Percentiles rank a stretch among this genome's conserved stretches.
phyloP scores from a whole-genome alignment of 2,329 filamentous ascomycete genomes.

The Aspergillus piperis region DNA sequence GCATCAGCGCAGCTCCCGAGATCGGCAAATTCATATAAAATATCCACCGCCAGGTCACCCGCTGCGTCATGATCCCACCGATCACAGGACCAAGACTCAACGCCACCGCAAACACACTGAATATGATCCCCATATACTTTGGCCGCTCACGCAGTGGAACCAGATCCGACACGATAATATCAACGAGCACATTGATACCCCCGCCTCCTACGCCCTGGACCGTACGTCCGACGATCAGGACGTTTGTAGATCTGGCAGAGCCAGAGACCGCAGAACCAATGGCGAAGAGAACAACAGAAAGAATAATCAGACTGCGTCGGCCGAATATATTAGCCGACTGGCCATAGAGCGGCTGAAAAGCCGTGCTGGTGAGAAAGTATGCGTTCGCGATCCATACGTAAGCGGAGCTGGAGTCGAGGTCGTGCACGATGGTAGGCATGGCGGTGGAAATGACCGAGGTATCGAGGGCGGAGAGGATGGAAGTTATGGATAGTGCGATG shows the following conservation, averaged over 20 bases:
- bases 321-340: slow-evolving; percentile 57
- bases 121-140: slow-evolving; percentile 30
- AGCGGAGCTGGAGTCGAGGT: slow-evolving; percentile 32
- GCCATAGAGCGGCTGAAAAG: slow-evolving; percentile 54
- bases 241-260: slow-evolving; percentile 44
- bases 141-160: slow-evolving; percentile 43
- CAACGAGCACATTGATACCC: slow-evolving; percentile 45
- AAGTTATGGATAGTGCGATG: not conserved
- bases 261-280: slow-evolving; percentile 58
- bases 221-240: slow-evolving; percentile 58
- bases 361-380: slow-evolving; percentile 41
- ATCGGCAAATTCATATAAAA: not conserved
- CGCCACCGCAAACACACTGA: slow-evolving; percentile 36
- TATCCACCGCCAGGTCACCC: slow-evolving; percentile 18
- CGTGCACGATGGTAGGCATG: slow-evolving; percentile 40
- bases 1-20: not conserved
- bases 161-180: slow-evolving; percentile 50
- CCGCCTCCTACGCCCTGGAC: slow-evolving; percentile 57
- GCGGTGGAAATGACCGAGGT: slow-evolving; percentile 45
- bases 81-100: slow-evolving; percentile 51
- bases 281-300: slow-evolving; percentile 50
- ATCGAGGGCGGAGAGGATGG: slow-evolving; percentile 33
- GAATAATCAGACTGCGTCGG: slow-evolving; percentile 46
- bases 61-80: slow-evolving; percentile 29
- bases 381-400: slow-evolving; percentile 42